A percentile compares a stretch with the other conserved stretches of the same genome.
Evolutionary conservation across 1,284 basidiomycete genomes (phyloP).

Genomic region (Trichosporon ovoides): DNA sequence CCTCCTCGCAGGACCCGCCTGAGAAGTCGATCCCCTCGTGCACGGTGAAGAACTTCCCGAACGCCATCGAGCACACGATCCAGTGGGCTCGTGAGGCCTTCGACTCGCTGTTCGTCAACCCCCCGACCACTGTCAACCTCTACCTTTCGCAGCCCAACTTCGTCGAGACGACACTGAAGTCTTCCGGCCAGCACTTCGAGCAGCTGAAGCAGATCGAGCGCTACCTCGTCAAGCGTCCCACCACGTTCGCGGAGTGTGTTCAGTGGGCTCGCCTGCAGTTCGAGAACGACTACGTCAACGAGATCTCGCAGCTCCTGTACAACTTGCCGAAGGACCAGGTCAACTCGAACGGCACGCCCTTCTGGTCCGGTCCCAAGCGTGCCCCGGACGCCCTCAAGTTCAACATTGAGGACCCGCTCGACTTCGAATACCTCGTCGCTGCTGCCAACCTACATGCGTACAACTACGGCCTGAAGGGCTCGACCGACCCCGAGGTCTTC

Average conservation of each 20-base stretch:
- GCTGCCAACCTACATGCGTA: slow-evolving; percentile 95
- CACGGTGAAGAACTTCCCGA: slow-evolving; percentile 99
- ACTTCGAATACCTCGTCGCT: slow-evolving; percentile 84
- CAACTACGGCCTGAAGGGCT: slow-evolving; percentile 95
- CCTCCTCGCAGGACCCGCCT: slow-evolving; percentile 96
- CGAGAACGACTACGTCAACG: slow-evolving; percentile 89
- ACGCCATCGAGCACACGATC: slow-evolving; percentile 98
- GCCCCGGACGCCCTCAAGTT: slow-evolving; percentile 91
- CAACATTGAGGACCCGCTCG: slow-evolving; percentile 73
- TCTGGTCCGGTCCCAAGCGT: slow-evolving; percentile 97
- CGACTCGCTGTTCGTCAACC: slow-evolving; percentile 89
- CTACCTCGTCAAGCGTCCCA: slow-evolving; percentile 86
- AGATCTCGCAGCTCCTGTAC: slow-evolving; percentile 87
- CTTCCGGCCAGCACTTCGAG: slow-evolving; percentile 81
- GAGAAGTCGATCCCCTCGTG: slow-evolving; percentile 98
- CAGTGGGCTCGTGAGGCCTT: slow-evolving; percentile 94
- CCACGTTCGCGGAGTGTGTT: slow-evolving; percentile 96
- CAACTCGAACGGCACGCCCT: slow-evolving; percentile 85
- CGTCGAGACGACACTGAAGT: slow-evolving; percentile 82
- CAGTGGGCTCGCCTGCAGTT: slow-evolving; percentile 95
- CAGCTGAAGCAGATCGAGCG: slow-evolving; percentile 86
- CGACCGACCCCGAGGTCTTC: slow-evolving; percentile 72
- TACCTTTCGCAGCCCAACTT: slow-evolving; percentile 97
- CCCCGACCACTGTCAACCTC: slow-evolving; percentile 87
- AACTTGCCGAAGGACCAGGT: slow-evolving; percentile 90